These are phyloP conservation scores for Olyra latifolia DNA, from an alignment of 176 grass and related monocot genomes.

Conservation along the genomic window DNA sequence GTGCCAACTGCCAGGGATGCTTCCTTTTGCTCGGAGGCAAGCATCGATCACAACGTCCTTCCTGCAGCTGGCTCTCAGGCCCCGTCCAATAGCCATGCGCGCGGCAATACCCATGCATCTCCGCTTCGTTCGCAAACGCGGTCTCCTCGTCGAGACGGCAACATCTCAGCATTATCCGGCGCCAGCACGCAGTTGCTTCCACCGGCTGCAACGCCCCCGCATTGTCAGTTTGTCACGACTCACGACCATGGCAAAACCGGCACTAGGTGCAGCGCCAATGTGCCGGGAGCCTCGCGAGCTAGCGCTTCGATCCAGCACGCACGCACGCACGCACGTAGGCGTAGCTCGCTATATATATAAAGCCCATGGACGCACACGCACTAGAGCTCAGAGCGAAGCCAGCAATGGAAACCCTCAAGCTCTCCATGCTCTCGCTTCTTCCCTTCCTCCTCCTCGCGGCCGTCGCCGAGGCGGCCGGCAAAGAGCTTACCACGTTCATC, in stretches of 20 bases:
- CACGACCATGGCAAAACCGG: too few relatives aligned
- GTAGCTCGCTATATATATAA: conserved; percentile 38
- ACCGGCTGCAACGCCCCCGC: not conserved
- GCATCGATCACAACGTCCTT: not conserved
- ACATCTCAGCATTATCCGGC: not conserved
- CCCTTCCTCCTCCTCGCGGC: conserved; percentile 3
- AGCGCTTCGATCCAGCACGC: too few relatives aligned
- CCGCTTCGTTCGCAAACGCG: too few relatives aligned
- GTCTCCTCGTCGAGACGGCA: not conserved
- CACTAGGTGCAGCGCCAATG: too few relatives aligned
- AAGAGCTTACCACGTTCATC: conserved; percentile 33
- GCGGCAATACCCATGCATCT: too few relatives aligned
- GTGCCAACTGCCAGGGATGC: not conserved
- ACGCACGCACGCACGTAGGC: not conserved
- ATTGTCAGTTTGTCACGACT: not conserved
- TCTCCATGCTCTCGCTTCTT: not conserved
- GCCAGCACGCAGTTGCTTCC: not conserved
- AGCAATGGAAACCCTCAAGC: conserved; percentile 28
- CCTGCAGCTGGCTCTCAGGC: too few relatives aligned
- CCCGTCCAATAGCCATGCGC: too few relatives aligned
- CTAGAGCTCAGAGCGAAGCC: not conserved
- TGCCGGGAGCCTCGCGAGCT: too few relatives aligned
- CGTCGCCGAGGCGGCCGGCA: not conserved
- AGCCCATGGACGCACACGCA: not conserved
- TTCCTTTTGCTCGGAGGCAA: not conserved